These are phyloP conservation scores for Diddensiella santjacobensis DNA, from an alignment of 805 yeast genomes.

Conservation along the genomic window DNA sequence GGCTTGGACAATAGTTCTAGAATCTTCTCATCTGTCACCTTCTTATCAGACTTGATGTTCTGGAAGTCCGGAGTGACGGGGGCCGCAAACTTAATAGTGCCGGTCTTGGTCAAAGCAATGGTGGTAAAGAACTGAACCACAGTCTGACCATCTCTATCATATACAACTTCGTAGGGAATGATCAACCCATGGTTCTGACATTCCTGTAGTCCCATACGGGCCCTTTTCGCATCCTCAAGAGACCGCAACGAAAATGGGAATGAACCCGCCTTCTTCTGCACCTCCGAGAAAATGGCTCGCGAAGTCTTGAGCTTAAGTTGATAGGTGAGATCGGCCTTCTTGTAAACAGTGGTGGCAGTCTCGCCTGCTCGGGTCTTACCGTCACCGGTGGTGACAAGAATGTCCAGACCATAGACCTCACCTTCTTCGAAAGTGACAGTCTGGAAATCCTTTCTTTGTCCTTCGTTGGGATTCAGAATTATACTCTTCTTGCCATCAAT, in stretches of 20 bases:
- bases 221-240: conserved; percentile 64
- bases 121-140: conserved; percentile 75
- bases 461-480: conserved; percentile 68
- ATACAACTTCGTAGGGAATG: conserved; percentile 62
- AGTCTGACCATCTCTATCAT: conserved; percentile 61
- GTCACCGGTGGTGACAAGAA: conserved; percentile 61
- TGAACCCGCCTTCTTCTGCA: conserved; percentile 59
- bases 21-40: conserved; percentile 37
- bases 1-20: conserved; percentile 46
- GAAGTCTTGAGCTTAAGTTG: conserved; percentile 69
- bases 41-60: conserved; percentile 54
- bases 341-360: conserved; percentile 64
- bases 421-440: conserved; percentile 64
- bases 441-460: conserved; percentile 60
- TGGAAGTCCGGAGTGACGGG: conserved; percentile 48
- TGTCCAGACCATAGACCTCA: conserved; percentile 75
- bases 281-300: conserved; percentile 60
- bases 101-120: conserved; percentile 69
- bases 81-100: conserved; percentile 59
- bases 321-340: conserved; percentile 65
- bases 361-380: conserved; percentile 63
- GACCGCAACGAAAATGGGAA: conserved; percentile 69
- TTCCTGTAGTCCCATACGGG: conserved; percentile 71
- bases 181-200: conserved; percentile 63
- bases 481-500: conserved; percentile 73